phyloP scores from a whole-genome alignment of 2,329 filamentous ascomycete species.

The Fusarium mexicanum region DNA sequence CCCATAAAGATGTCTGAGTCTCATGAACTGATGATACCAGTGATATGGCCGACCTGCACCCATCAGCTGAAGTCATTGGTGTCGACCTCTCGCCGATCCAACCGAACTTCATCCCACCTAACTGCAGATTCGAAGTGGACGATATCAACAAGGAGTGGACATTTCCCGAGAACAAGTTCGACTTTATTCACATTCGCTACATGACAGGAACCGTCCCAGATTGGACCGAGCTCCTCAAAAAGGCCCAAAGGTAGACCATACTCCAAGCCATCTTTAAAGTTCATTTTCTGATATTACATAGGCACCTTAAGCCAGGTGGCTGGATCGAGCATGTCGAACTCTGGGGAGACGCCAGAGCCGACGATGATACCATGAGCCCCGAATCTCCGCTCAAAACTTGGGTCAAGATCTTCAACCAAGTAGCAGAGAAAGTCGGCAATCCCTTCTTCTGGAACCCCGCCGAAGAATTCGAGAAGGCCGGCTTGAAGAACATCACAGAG shows the following conservation, averaged over 20 bases:
- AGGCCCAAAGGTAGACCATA: not conserved
- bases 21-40: not conserved
- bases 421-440: constrained; percentile 17
- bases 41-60: constrained; percentile 21
- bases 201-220: constrained; percentile 23
- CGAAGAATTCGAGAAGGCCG: constrained; percentile 8
- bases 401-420: constrained; percentile 12
- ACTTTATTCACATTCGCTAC: constrained; percentile 24
- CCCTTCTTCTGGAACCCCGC: constrained; percentile 21
- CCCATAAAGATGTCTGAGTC: too few species aligned
- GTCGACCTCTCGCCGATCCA: constrained; percentile 25
- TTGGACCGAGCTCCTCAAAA: constrained; percentile 9
- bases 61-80: constrained; percentile 16
- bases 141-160: constrained; percentile 30
- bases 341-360: constrained; percentile 16
- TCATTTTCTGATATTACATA: not conserved
- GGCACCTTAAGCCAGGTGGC: constrained; percentile 11
- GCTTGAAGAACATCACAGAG: constrained; percentile 11
- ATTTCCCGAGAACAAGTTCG: constrained; percentile 4
- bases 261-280: rapidly evolving
- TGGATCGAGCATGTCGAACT: constrained; percentile 29
- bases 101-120: constrained; percentile 7
- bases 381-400: constrained; percentile 25
- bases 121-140: constrained; percentile 26
- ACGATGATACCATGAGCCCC: constrained; percentile 12